Percentiles rank a stretch among this genome's conserved stretches.
Evolutionary conservation across 2,329 filamentous ascomycete species (phyloP).

Genomic region (Penicillium sp.): DNA sequence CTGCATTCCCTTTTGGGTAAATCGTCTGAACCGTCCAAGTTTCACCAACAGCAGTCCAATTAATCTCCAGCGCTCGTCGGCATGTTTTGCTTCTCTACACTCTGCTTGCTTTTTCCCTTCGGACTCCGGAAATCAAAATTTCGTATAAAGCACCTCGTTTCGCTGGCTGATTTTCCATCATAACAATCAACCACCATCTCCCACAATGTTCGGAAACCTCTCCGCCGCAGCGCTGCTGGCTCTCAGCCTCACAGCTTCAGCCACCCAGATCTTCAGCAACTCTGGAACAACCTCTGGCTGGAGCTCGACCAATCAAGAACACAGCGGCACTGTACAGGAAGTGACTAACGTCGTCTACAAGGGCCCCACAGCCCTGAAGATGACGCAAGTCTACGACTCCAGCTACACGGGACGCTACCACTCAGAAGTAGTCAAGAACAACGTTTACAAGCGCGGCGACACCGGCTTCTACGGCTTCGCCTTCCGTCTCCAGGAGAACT

Average conservation of each 20-base stretch:
- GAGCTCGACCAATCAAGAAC: conserved; percentile 42
- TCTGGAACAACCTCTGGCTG: conserved; percentile 42
- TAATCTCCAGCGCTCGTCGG: neutral
- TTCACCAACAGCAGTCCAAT: neutral
- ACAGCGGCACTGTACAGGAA: conserved; percentile 45
- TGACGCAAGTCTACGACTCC: conserved; percentile 43
- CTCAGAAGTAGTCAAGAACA: conserved; percentile 49
- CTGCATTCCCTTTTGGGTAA: neutral
- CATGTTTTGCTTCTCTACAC: neutral
- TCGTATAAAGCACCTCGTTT: neutral
- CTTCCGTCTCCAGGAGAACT: conserved; percentile 51
- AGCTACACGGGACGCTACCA: conserved; percentile 51
- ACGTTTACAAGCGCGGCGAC: conserved; percentile 50
- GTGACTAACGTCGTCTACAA: conserved; percentile 46
- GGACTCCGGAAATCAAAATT: neutral
- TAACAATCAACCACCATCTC: neutral
- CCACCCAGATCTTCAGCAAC: conserved; percentile 24
- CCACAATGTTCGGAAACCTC: neutral
- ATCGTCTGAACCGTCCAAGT: neutral
- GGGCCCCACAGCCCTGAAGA: conserved; percentile 45
- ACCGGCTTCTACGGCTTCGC: conserved; percentile 53
- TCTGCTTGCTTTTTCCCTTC: neutral
- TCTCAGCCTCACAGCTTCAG: conserved; percentile 1
- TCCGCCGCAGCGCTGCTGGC: neutral
- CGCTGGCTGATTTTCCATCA: neutral